phyloP scores from a whole-genome alignment of 495 filamentous ascomycete species.

The Lophium mytilinum region DNA sequence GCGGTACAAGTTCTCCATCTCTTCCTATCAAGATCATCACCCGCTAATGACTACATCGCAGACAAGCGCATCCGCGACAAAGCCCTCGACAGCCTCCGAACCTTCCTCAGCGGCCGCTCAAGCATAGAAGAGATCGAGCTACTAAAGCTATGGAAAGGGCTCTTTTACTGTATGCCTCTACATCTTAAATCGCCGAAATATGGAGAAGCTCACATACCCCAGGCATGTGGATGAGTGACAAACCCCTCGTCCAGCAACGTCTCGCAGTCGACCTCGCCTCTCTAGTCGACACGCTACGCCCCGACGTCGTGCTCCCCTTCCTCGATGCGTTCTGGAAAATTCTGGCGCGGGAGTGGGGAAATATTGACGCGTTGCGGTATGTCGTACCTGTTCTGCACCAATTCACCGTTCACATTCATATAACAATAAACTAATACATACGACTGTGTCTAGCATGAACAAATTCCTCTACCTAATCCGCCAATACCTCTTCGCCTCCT shows the following conservation, averaged over 20 bases:
- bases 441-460: slow-evolving; percentile 47
- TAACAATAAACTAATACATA: background rate
- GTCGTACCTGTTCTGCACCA: background rate
- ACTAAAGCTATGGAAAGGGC: slow-evolving; percentile 91
- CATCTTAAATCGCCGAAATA: background rate
- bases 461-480: slow-evolving; percentile 87
- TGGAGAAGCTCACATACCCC: background rate
- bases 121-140: slow-evolving; percentile 66
- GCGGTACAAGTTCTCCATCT: slow-evolving; percentile 45
- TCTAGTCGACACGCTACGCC: slow-evolving; percentile 58
- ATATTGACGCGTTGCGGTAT: slow-evolving; percentile 68
- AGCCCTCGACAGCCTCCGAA: slow-evolving; percentile 58
- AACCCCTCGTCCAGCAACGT: slow-evolving; percentile 75
- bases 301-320: slow-evolving; percentile 55
- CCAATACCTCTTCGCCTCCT: slow-evolving; percentile 60
- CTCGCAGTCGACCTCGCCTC: slow-evolving; percentile 69
- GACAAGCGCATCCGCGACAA: slow-evolving; percentile 27
- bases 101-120: slow-evolving; percentile 62
- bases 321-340: slow-evolving; percentile 82
- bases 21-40: background rate
- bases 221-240: slow-evolving; percentile 90
- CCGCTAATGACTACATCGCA: slow-evolving; percentile 4
- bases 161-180: slow-evolving; percentile 71
- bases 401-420: too few relatives aligned
- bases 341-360: slow-evolving; percentile 70